A percentile compares a stretch with the other conserved stretches of the same genome.
Evolutionary conservation across 495 filamentous ascomycete species (phyloP).

Genomic region (Penicillium ochrochloron): DNA sequence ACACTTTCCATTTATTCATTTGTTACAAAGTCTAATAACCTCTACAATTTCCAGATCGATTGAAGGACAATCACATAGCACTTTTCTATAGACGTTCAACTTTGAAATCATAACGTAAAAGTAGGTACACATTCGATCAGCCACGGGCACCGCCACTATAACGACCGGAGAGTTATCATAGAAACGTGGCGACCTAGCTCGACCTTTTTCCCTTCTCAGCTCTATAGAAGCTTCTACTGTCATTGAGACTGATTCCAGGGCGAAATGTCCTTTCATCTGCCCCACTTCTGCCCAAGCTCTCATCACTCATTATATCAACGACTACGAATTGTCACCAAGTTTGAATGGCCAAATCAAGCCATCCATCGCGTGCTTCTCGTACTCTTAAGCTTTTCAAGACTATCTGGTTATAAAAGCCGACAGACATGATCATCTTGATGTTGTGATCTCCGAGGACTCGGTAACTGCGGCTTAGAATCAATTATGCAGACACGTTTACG

Average conservation of each 20-base stretch:
- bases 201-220: background rate
- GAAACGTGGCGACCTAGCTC: background rate
- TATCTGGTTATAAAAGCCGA: background rate
- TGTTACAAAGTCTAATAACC: background rate
- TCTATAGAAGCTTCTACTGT: background rate
- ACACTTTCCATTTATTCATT: background rate
- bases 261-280: background rate
- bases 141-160: background rate
- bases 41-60: background rate
- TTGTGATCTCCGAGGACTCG: background rate
- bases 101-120: background rate
- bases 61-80: background rate
- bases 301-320: background rate
- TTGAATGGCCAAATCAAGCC: background rate
- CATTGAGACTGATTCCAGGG: background rate
- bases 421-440: background rate
- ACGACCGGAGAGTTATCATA: background rate
- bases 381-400: background rate
- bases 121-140: background rate
- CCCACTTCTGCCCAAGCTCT: background rate
- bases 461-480: slow-evolving; percentile 1
- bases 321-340: background rate
- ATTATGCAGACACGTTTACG: background rate
- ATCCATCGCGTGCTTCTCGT: background rate
- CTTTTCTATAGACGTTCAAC: background rate